A percentile compares a stretch with the other conserved stretches of the same genome.
Conservation (phyloP, 2,329 filamentous ascomycete species). For the Claviceps arundinis region DNA sequence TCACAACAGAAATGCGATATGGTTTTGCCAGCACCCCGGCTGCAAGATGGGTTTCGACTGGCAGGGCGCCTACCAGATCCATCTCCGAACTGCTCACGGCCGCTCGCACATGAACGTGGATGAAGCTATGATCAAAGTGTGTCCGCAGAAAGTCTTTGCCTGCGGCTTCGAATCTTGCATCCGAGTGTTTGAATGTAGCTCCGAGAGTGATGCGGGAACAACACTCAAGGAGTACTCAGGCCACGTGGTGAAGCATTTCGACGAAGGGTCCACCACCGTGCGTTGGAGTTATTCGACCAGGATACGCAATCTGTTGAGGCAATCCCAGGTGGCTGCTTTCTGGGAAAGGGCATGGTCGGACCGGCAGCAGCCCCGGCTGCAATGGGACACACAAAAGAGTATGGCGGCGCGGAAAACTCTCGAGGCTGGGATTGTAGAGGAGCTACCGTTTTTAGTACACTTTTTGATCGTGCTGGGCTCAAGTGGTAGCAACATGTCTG, state of each 20-base stretch:
- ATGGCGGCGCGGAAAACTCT: conserved; percentile 29
- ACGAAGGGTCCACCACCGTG: conserved; percentile 25
- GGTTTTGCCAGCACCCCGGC: conserved; percentile 29
- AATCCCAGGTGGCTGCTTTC: conserved; percentile 21
- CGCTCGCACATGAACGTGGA: conserved; percentile 27
- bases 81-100: conserved; percentile 30
- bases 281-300: conserved; percentile 31
- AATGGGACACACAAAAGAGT: conserved; percentile 30
- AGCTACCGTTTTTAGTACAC: conserved; percentile 24
- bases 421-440: conserved; percentile 30
- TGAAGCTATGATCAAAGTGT: conserved; percentile 29
- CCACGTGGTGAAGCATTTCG: conserved; percentile 34
- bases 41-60: conserved; percentile 34
- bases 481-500: not conserved
- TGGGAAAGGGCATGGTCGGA: conserved; percentile 26
- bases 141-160: conserved; percentile 33
- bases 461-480: conserved; percentile 26
- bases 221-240: conserved; percentile 31
- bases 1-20: conserved; percentile 33
- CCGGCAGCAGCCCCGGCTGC: conserved; percentile 19
- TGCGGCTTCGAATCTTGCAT: conserved; percentile 33
- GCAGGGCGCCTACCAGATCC: conserved; percentile 33
- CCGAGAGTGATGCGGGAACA: conserved; percentile 24
- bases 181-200: conserved; percentile 29
- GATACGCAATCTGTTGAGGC: conserved; percentile 31